Percentiles rank a stretch among this genome's conserved stretches.
phyloP scores from a whole-genome alignment of 2,329 filamentous ascomycete species.

The Anthostomella pinea region DNA sequence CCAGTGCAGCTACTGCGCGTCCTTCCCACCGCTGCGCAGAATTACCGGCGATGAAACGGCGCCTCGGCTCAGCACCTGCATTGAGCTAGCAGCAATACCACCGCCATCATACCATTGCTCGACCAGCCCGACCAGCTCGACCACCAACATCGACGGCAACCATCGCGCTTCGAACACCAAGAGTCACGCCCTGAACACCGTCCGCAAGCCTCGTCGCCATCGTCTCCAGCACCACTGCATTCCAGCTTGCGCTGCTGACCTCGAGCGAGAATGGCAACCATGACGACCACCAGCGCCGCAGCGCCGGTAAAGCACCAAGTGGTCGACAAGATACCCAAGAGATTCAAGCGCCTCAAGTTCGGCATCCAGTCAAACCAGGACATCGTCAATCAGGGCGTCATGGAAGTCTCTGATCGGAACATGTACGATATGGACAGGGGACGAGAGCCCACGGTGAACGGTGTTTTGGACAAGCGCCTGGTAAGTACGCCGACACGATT shows the following conservation, averaged over 20 bases:
- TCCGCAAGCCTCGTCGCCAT: no score
- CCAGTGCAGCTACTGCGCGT: neutral
- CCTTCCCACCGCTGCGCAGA: neutral
- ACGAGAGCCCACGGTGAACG: slow-evolving; percentile 73
- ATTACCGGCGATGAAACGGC: slow-evolving; percentile 16
- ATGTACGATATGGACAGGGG: slow-evolving; percentile 87
- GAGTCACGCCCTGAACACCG: no score
- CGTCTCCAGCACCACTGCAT: no score
- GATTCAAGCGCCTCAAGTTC: slow-evolving; percentile 91
- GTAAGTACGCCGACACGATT: no score
- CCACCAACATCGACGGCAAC: no score
- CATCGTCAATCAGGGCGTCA: slow-evolving; percentile 90
- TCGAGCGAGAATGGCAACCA: slow-evolving; percentile 25
- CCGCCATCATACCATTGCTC: slow-evolving; percentile 3
- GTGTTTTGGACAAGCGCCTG: slow-evolving; percentile 83
- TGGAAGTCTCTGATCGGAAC: slow-evolving; percentile 90
- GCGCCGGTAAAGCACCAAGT: slow-evolving; percentile 76
- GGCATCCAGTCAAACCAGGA: slow-evolving; percentile 93
- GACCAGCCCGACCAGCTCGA: neutral
- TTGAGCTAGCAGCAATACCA: slow-evolving; percentile 13
- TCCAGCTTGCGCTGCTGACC: no score
- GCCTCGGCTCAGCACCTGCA: neutral
- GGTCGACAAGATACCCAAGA: slow-evolving; percentile 82
- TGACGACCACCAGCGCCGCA: slow-evolving; percentile 25
- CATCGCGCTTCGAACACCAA: no score